Evolutionary conservation across 2,329 filamentous ascomycete genomes (phyloP), one percentile per base, ranked within the genome.

Genomic region (Neonectria hederae): DNA sequence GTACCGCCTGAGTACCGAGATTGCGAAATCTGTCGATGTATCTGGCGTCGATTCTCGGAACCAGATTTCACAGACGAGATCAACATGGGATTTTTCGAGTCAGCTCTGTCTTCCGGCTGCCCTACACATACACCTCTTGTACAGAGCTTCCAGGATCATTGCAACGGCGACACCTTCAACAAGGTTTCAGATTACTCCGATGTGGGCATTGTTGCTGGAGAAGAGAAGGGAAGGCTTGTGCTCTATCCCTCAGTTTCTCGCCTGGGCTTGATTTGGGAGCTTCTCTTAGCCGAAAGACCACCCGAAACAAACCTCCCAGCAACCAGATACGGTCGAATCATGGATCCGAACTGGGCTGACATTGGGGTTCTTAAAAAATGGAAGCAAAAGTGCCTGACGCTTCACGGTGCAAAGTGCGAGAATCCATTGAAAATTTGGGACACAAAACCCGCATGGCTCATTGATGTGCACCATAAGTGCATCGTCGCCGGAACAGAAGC

Each of bases 391-490:
- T 68, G 55, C 10, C 3, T 61, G 1, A 17, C 45, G 10, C 38
- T 26, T 26, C 62, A 64, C 24, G 62, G 62, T 8, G 2, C 26
- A 13, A 53, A 52, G 32, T 52, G 62, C 0, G 2, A 24, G 1
- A 68, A 67, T 5, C 62, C 62, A 2, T 14, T 53, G 2, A 63
- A 51, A 1, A 59, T 67, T 4, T 67, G 62, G 62, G 26, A 13
- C 4, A 4, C 22, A 0, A 22, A 38, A 0, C 66, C 65, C 10
- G 65, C 59, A 5, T 68, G 49, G 66, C 24, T 67, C 0, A 28
- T 68, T 0, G 65, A 68, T 0, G 43, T 63, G 0, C 10, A 53
- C 0, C 4, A 21, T 3, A 62, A 51, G 17, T 61, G 65, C 1
- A 22, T 67, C 0, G 40, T 68, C 10, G 13, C 35, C 0, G 65